These are phyloP conservation scores for Sporobolomyces pararoseus DNA, from an alignment of 768 basidiomycete species.

Conservation along the genomic window DNA sequence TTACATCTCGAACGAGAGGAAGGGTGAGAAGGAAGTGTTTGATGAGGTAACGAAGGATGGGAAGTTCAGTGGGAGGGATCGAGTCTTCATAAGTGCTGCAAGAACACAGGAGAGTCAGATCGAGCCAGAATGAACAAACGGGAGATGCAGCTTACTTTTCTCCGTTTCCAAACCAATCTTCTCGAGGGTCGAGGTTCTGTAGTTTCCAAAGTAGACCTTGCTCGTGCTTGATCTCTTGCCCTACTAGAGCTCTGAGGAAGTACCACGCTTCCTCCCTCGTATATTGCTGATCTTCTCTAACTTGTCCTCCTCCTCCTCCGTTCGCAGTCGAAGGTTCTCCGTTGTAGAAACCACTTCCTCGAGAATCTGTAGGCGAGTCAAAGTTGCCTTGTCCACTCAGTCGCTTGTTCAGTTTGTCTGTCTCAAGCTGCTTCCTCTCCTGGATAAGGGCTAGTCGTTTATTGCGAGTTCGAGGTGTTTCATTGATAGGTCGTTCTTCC, in stretches of 20 bases:
- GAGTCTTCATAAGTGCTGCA: slow-evolving; percentile 14
- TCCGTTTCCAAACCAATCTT: background rate
- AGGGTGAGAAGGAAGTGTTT: slow-evolving; percentile 41
- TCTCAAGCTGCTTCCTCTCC: background rate
- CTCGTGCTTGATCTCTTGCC: slow-evolving; percentile 28
- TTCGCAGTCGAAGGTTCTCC: background rate
- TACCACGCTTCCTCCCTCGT: slow-evolving; percentile 31
- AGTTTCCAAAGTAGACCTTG: slow-evolving; percentile 30
- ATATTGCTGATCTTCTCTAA: background rate
- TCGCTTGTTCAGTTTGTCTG: background rate
- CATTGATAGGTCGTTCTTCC: background rate
- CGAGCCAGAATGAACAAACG: background rate
- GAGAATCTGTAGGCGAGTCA: background rate
- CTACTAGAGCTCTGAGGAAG: slow-evolving; percentile 27
- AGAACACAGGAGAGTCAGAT: background rate
- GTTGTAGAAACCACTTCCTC: background rate
- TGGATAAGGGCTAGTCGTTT: slow-evolving; percentile 9
- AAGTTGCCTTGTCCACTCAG: background rate
- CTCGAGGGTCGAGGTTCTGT: slow-evolving; percentile 8
- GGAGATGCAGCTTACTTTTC: background rate
- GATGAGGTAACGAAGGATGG: slow-evolving; percentile 37
- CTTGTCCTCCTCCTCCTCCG: background rate
- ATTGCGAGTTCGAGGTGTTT: background rate
- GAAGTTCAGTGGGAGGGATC: slow-evolving; percentile 17
- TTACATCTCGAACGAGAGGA: slow-evolving; percentile 32